These are phyloP conservation scores for Coffea humblotiana DNA, from an alignment of 305 asterid species.

Conservation along the genomic window DNA sequence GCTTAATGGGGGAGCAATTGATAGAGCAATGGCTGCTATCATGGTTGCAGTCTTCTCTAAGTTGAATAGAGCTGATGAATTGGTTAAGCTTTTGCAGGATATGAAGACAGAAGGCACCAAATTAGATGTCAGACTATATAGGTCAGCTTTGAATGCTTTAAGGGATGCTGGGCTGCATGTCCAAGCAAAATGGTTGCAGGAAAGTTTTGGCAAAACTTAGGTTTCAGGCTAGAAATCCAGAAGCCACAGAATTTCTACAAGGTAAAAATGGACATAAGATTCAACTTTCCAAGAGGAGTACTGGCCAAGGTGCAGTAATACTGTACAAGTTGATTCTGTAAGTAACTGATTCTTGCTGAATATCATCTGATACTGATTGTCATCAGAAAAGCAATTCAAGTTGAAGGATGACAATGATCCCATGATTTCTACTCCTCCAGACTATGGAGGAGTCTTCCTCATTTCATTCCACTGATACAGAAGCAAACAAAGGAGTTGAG, in stretches of 20 bases:
- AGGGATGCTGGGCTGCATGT: slow-evolving; percentile 68
- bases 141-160: slow-evolving; percentile 73
- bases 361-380: neutral
- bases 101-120: slow-evolving; percentile 59
- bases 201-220: slow-evolving; percentile 37
- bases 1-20: slow-evolving; percentile 56
- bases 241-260: neutral
- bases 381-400: neutral
- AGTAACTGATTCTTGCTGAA: neutral
- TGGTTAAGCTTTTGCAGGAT: slow-evolving; percentile 70
- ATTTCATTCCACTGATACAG: neutral
- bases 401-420: neutral
- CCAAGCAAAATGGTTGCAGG: slow-evolving; percentile 61
- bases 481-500: neutral
- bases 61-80: slow-evolving; percentile 62
- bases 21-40: slow-evolving; percentile 79
- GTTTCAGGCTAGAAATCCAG: neutral
- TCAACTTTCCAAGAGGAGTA: neutral
- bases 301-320: neutral
- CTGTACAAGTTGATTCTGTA: neutral
- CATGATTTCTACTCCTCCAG: neutral
- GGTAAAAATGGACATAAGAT: neutral
- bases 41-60: slow-evolving; percentile 84
- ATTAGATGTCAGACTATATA: slow-evolving; percentile 61
- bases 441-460: neutral